Evolutionary conservation across 176 grass and related monocot species (phyloP).

Genomic region (Eleusine indica): DNA sequence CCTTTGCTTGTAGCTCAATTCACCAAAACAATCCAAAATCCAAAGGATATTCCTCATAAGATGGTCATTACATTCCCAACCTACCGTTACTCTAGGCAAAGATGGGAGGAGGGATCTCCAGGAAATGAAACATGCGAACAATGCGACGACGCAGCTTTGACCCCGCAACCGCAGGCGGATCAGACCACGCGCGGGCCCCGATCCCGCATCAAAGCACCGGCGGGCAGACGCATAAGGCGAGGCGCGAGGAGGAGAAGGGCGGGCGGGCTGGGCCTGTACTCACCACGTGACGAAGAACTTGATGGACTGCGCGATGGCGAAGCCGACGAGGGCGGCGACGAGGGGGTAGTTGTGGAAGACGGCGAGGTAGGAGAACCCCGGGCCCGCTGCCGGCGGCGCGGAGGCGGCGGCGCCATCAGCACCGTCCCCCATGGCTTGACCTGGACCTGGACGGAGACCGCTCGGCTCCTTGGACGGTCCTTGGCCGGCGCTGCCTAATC

Average conservation of each 20-base stretch:
- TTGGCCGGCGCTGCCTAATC: conserved; percentile 30
- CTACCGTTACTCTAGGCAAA: not conserved
- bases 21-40: not conserved
- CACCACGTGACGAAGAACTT: conserved; percentile 91
- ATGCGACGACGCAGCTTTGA: not conserved
- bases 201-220: not conserved
- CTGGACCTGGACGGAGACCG: conserved; percentile 11
- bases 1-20: conserved; percentile 1
- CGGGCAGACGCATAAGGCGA: not conserved
- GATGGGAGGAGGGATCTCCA: not conserved
- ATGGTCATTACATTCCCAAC: not conserved
- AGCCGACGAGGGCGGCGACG: conserved; percentile 70
- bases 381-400: conserved; percentile 52
- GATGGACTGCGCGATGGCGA: conserved; percentile 79
- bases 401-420: conserved; percentile 40
- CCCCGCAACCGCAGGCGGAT: conserved; percentile 17
- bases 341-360: conserved; percentile 90
- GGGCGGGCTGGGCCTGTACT: not conserved
- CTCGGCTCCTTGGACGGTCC: not conserved
- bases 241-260: not conserved
- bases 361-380: conserved; percentile 62
- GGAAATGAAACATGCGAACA: not conserved
- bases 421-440: conserved; percentile 50
- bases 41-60: not conserved
- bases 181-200: not conserved